A percentile compares a stretch with the other conserved stretches of the same genome.
These are phyloP conservation scores for Chlorophyllum brunneum DNA, from an alignment of 768 basidiomycete genomes.

Conservation along the genomic window DNA sequence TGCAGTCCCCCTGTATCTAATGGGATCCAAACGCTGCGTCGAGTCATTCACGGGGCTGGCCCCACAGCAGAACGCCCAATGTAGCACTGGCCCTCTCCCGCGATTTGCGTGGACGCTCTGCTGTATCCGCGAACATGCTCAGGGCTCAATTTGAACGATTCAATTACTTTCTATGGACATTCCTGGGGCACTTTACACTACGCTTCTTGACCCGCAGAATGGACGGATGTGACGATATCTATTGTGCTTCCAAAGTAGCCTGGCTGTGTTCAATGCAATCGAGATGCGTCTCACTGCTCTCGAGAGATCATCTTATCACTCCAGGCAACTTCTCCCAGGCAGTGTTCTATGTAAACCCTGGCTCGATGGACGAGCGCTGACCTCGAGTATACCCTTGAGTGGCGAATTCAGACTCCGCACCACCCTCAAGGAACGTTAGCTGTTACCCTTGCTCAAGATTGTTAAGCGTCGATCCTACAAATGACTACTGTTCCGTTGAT, in stretches of 20 bases:
- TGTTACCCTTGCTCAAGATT: neutral
- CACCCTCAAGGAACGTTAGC: neutral
- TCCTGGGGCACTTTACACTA: too few relatives aligned
- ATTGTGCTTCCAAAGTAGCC: constrained; percentile 5
- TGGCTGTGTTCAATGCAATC: neutral
- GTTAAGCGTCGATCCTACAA: constrained; percentile 1
- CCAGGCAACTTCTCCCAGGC: neutral
- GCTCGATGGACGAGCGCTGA: too few relatives aligned
- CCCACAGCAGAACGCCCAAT: neutral
- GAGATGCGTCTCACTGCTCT: neutral
- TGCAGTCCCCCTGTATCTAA: neutral
- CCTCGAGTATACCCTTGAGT: too few relatives aligned
- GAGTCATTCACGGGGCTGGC: neutral
- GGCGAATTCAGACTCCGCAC: neutral
- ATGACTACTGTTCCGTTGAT: constrained; percentile 5
- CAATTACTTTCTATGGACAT: neutral
- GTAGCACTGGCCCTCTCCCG: neutral
- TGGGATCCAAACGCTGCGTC: neutral
- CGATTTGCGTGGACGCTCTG: neutral
- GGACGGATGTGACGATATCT: constrained; percentile 6
- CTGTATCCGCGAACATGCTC: neutral
- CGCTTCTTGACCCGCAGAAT: neutral
- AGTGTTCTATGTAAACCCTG: neutral
- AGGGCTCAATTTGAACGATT: neutral
- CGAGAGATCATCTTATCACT: constrained; percentile 4